A percentile compares a stretch with the other conserved stretches of the same genome.
Evolutionary conservation across 345 rosid species (phyloP).

Genomic region (Gossypium anomalum): DNA sequence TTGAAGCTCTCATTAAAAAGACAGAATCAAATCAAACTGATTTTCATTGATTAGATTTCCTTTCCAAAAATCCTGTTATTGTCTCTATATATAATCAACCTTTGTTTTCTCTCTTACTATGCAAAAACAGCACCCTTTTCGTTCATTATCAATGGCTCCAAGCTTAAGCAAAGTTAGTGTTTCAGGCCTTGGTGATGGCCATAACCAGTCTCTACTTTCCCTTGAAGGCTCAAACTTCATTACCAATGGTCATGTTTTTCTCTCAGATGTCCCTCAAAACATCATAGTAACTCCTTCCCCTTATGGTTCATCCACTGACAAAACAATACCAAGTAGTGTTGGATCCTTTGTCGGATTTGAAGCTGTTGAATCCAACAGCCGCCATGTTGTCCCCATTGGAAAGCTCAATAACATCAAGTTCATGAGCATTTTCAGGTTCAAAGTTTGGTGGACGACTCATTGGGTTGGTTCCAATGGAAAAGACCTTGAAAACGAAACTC

Average conservation of each 20-base stretch:
- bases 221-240: conserved; percentile 46
- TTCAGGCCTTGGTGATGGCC: conserved; percentile 19
- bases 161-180: conserved; percentile 27
- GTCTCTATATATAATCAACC: background rate
- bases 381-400: conserved; percentile 69
- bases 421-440: conserved; percentile 97
- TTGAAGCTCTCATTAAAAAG: background rate
- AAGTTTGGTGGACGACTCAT: conserved; percentile 97
- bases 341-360: conserved; percentile 73
- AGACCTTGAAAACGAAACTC: conserved; percentile 82
- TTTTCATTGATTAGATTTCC: background rate
- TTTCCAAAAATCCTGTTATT: background rate
- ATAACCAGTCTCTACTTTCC: conserved; percentile 27
- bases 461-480: conserved; percentile 81
- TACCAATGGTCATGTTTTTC: conserved; percentile 59
- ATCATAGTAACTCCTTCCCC: conserved; percentile 46
- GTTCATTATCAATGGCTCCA: conserved; percentile 23
- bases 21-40: background rate
- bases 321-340: conserved; percentile 24
- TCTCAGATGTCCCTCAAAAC: conserved; percentile 59
- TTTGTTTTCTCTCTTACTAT: too few relatives aligned
- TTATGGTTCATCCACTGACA: conserved; percentile 27
- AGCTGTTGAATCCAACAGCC: conserved; percentile 35
- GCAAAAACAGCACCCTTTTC: too few relatives aligned
- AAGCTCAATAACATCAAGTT: conserved; percentile 57